Base-by-base conservation (phyloP, 2,329 filamentous ascomycete species). In the Fusarium chlamydosporum region DNA sequence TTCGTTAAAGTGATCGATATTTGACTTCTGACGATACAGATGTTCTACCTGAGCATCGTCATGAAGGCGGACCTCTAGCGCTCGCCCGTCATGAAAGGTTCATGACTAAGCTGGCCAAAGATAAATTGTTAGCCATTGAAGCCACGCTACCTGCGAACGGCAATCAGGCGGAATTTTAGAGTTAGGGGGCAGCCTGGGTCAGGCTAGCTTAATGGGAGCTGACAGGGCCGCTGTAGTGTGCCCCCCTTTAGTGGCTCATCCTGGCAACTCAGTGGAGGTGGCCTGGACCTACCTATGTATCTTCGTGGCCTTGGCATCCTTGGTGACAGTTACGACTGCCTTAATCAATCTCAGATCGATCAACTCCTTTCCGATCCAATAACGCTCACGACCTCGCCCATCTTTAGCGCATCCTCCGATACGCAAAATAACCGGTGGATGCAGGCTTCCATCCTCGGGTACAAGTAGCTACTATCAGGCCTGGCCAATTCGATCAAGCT, bases 111-210 rank as follows among this genome's bases (percentile, higher is more conserved):
- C 70, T 26, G 12, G 45, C 53, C 37, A 46, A 56, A 62, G 56
- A 58, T 54, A 65, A 74, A 74, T 67, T 74, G 72, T 74, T 74
- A 72, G 58, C 57, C 61, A 62, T 61, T 53, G 45, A 63, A 65
- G 72, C 70, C 63, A 73, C 48, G 63, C 59, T 72, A 56, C 68
- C 67, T 58, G 41, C 37, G 38, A 63, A 69, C 43, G 68, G 72
- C 59, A 72, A 73, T 67, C 72, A 72, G 68, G 70, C 63, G 70
- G 62, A 57, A 61, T 59, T 68, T 74, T 67, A 69, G 55, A 55
- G 71, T 62, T 72, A 68, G 57, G 59, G 62, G 63, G 46, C 20
- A 34, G 18, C 45, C 42, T 46, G 41, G 51, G 50, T 54, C 13
- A 31, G 33, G 41, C n/a, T 43, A 40, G 45, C 37, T 60, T 71